Evolutionary conservation across 768 basidiomycete species (phyloP), one percentile per base, ranked within the genome.

Genomic region (Leucosporidium scottii): DNA sequence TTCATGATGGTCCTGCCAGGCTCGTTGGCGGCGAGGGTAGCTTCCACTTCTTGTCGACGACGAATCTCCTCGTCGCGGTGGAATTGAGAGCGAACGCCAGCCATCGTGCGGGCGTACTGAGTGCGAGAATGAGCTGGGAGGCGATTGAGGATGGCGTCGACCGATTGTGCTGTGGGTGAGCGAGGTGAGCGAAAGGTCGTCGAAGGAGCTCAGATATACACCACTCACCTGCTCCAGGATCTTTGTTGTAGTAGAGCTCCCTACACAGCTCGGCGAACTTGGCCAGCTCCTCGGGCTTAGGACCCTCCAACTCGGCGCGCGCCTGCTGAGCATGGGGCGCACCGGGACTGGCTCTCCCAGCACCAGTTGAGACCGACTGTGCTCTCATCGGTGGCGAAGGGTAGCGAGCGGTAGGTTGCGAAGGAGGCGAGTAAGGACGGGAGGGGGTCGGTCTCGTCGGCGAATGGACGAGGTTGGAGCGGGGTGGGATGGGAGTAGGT

Each of bases 41-140:
- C 12, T 25, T 66, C 66, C 34, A 71, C 62, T 8, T 31, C 47
- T 5, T 15, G 1, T 18, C 70, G 64, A 0, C 68, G 62, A 1
- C 57, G 61, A 10, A 49, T 13, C 36, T 68, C 67, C 17, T 69
- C 62, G 58, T 69, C 67, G 25, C 67, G 73, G 49, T 74, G 73
- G 28, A 66, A 74, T 9, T 62, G 59, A 49, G 57, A 53, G 1
- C 73, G 59, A 1, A 74, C 55, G 48, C 13, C 23, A 0, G 73
- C 61, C 68, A 69, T 67, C 10, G 68, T 60, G 8, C 65, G 65
- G 3, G 66, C 68, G 66, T 70, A 74, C 12, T 61, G n/a, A 1
- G 61, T 58, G 39, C 71, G 65, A 28, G 60, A 64, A 2, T 48
- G 20, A 1, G 73, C 60, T 0, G 66, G 64, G 4, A 72, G 68